These are phyloP conservation scores for Fusarium lateritium DNA, from an alignment of 2,329 filamentous ascomycete species.

Conservation along the genomic window DNA sequence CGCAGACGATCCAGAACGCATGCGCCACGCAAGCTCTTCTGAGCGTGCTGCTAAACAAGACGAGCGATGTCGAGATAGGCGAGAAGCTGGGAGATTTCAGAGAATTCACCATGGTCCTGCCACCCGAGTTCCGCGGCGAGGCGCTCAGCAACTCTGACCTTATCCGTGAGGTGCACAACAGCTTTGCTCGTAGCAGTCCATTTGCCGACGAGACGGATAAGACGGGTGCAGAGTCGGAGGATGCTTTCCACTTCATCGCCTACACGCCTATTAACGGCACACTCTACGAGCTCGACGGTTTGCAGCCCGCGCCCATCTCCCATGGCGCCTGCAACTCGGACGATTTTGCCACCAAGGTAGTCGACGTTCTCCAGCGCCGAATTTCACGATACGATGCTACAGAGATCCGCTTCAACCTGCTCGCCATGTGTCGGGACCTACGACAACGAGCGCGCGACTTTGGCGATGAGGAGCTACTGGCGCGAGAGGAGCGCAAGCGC, in stretches of 20 bases:
- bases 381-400: slow-evolving; percentile 86
- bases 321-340: slow-evolving; percentile 82
- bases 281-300: slow-evolving; percentile 94
- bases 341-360: slow-evolving; percentile 84
- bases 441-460: slow-evolving; percentile 83
- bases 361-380: slow-evolving; percentile 87
- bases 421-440: slow-evolving; percentile 91
- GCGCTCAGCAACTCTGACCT: slow-evolving; percentile 74
- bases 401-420: slow-evolving; percentile 96
- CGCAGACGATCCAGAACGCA: slow-evolving; percentile 98
- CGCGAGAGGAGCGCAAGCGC: slow-evolving; percentile 86
- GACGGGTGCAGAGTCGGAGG: slow-evolving; percentile 76
- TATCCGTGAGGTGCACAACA: slow-evolving; percentile 88
- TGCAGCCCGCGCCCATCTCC: slow-evolving; percentile 92
- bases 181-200: slow-evolving; percentile 88
- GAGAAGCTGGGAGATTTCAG: slow-evolving; percentile 81
- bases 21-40: slow-evolving; percentile 97
- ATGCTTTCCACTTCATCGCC: slow-evolving; percentile 98
- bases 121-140: slow-evolving; percentile 77
- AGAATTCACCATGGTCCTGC: slow-evolving; percentile 89
- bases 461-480: slow-evolving; percentile 84
- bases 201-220: slow-evolving; percentile 90
- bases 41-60: slow-evolving; percentile 91
- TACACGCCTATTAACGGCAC: slow-evolving; percentile 86
- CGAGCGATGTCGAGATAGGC: slow-evolving; percentile 79